Percentiles rank a stretch among this genome's conserved stretches.
phyloP scores from a whole-genome alignment of 169 alveolate species.

The Plasmodium coatneyi region DNA sequence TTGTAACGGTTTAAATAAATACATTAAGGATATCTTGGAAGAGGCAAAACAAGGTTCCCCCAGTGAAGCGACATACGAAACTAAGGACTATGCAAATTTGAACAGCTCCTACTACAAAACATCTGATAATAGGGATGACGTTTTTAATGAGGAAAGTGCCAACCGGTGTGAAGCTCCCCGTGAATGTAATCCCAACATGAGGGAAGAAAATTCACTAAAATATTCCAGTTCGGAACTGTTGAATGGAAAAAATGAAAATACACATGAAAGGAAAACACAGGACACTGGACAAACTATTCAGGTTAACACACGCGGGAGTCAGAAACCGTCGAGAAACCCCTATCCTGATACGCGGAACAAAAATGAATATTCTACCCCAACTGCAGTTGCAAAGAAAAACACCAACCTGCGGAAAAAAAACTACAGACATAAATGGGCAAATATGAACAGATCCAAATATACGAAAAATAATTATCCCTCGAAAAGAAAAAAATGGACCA shows the following conservation, averaged over 20 bases:
- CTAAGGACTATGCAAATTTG: neutral
- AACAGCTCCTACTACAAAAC: neutral
- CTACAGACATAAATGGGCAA: neutral
- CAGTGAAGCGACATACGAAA: neutral
- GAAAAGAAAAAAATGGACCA: constrained; percentile 10
- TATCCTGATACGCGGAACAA: neutral
- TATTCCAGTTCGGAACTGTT: neutral
- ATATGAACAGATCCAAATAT: neutral
- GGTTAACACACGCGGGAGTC: neutral
- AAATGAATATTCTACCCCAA: neutral
- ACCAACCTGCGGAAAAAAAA: neutral
- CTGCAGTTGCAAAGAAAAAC: neutral
- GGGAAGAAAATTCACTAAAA: neutral
- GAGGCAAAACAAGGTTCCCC: neutral
- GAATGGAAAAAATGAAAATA: neutral
- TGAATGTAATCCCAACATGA: neutral
- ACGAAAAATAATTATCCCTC: neutral
- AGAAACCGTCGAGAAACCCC: neutral
- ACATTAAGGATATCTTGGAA: constrained; percentile 34
- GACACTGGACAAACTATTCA: neutral
- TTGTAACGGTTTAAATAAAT: constrained; percentile 48
- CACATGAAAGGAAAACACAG: neutral
- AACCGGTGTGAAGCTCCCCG: neutral
- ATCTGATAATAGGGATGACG: neutral
- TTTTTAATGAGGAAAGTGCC: neutral